Conservation (phyloP, 345 rosid genomes). For the Hibiscus syriacus region DNA sequence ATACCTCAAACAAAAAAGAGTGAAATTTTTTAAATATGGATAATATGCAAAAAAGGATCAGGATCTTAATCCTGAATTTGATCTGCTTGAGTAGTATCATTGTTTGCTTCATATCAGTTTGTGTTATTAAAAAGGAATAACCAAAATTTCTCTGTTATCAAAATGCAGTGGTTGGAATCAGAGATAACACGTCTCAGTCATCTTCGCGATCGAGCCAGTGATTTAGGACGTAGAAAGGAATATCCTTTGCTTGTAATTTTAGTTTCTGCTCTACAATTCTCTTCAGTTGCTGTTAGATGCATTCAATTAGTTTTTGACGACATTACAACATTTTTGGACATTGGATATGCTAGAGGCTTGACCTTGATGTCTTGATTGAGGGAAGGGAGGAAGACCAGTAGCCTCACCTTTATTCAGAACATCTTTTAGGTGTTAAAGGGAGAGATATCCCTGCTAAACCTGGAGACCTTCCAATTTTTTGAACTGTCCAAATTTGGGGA, state of each 20-base stretch:
- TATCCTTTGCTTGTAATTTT: conserved; percentile 57
- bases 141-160: conserved; percentile 3
- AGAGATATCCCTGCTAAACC: background rate
- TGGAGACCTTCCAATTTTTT: background rate
- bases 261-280: background rate
- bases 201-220: conserved; percentile 99
- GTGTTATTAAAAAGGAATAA: background rate
- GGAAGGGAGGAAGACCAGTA: background rate
- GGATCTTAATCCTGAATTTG: background rate
- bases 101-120: background rate
- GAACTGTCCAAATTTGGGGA: background rate
- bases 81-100: background rate
- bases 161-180: conserved; percentile 74
- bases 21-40: background rate
- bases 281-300: background rate
- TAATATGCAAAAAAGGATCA: background rate
- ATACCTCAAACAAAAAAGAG: background rate
- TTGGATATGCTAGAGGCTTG: background rate
- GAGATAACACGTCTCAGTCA: conserved; percentile 82
- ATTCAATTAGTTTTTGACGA: background rate
- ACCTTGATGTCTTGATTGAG: background rate
- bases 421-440: background rate
- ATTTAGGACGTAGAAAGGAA: conserved; percentile 86
- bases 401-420: background rate
- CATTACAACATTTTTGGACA: background rate